These are phyloP conservation scores for Macrophomina tecta DNA, from an alignment of 2,329 filamentous ascomycete species.

Conservation along the genomic window DNA sequence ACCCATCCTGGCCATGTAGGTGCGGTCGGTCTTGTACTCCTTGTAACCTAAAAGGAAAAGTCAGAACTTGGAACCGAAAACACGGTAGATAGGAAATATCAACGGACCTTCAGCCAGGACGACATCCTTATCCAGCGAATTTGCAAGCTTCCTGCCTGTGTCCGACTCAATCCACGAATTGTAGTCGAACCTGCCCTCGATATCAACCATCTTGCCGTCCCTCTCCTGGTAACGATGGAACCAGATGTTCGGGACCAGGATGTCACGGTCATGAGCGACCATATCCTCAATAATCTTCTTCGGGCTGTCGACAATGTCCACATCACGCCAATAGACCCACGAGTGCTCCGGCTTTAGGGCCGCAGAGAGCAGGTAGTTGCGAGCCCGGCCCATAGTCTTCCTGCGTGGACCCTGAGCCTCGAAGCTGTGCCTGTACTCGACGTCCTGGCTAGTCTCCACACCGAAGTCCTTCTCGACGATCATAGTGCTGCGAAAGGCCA, in stretches of 20 bases:
- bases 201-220: constrained; percentile 67
- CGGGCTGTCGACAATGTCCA: constrained; percentile 93
- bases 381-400: constrained; percentile 86
- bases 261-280: constrained; percentile 88
- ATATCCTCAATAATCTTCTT: constrained; percentile 91
- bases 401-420: constrained; percentile 86
- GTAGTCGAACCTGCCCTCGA: constrained; percentile 98
- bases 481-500: constrained; percentile 83
- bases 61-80: too few species aligned
- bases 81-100: background rate
- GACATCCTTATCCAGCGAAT: constrained; percentile 75
- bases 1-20: constrained; percentile 88
- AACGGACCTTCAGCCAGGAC: constrained; percentile 84
- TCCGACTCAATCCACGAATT: constrained; percentile 98
- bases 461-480: constrained; percentile 94
- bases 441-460: constrained; percentile 73
- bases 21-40: constrained; percentile 87
- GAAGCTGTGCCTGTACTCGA: constrained; percentile 84
- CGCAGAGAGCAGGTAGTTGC: constrained; percentile 87
- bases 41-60: constrained; percentile 74
- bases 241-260: constrained; percentile 96
- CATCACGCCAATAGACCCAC: constrained; percentile 99
- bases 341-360: constrained; percentile 92
- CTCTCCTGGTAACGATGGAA: constrained; percentile 86
- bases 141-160: constrained; percentile 76